Evolutionary conservation across 345 rosid species (phyloP).

Genomic region (Syzygium oleosum): DNA sequence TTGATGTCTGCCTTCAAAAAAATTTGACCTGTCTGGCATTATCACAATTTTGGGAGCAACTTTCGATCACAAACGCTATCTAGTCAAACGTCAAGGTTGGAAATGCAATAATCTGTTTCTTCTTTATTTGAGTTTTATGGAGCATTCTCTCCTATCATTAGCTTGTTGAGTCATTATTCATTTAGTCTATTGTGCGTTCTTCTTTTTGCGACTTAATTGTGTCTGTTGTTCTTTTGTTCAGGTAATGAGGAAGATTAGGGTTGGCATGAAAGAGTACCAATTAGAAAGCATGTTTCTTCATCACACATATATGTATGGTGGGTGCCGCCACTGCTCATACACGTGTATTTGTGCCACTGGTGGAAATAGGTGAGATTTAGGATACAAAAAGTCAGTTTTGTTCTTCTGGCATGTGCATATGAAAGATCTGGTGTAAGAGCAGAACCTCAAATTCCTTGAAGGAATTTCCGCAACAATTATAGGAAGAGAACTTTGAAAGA

Average conservation of each 20-base stretch:
- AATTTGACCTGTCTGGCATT: neutral
- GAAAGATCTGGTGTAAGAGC: neutral
- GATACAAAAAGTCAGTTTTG: neutral
- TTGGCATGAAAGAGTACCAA: constrained; percentile 84
- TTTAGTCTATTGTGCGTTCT: neutral
- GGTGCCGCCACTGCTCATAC: constrained; percentile 93
- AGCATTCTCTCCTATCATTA: neutral
- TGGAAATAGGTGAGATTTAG: constrained; percentile 52
- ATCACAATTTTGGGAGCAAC: neutral
- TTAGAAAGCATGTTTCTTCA: constrained; percentile 93
- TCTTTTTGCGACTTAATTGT: neutral
- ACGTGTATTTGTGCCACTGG: constrained; percentile 97
- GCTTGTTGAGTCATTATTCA: neutral
- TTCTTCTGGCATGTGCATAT: neutral
- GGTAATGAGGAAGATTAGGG: constrained; percentile 73
- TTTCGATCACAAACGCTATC: neutral
- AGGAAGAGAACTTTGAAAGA: neutral
- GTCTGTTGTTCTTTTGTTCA: neutral
- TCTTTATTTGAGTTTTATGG: neutral
- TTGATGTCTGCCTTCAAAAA: neutral
- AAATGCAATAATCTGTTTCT: neutral
- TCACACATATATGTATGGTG: constrained; percentile 89
- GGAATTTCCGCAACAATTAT: neutral
- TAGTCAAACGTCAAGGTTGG: neutral
- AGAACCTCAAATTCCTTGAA: neutral